These are phyloP conservation scores for Mortierella sp. DNA, from an alignment of 371 early-diverging fungal genomes.

Conservation along the genomic window DNA sequence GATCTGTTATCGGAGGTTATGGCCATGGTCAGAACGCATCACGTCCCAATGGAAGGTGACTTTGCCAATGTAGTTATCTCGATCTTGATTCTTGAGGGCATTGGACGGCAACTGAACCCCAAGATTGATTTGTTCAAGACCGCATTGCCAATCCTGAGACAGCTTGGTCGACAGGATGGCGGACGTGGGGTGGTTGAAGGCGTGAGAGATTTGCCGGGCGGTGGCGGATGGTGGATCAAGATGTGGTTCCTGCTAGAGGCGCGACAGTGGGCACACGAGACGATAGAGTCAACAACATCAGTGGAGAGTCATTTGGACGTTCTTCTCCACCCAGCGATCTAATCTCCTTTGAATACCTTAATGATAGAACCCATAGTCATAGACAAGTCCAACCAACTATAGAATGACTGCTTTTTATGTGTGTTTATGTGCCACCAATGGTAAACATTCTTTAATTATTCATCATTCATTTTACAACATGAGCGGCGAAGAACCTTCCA, in stretches of 20 bases:
- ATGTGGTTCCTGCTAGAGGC: slow-evolving; percentile 86
- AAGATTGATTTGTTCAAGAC: slow-evolving; percentile 91
- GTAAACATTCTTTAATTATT: not conserved
- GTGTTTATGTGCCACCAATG: not conserved
- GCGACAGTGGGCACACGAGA: slow-evolving; percentile 69
- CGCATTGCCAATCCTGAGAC: slow-evolving; percentile 82
- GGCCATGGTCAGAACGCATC: slow-evolving; percentile 89
- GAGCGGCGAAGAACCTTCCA: slow-evolving; percentile 15
- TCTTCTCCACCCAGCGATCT: slow-evolving; percentile 50
- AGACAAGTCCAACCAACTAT: not conserved
- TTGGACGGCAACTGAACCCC: slow-evolving; percentile 91
- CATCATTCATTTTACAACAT: slow-evolving; percentile 11
- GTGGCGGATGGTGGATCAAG: slow-evolving; percentile 69
- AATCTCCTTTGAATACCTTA: not conserved
- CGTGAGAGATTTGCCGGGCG: slow-evolving; percentile 64
- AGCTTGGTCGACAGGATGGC: slow-evolving; percentile 70
- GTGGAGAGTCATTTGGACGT: slow-evolving; percentile 51
- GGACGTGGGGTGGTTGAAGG: slow-evolving; percentile 67
- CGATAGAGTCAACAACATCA: slow-evolving; percentile 42
- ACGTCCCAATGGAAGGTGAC: slow-evolving; percentile 93
- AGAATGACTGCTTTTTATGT: not conserved
- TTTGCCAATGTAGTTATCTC: slow-evolving; percentile 94
- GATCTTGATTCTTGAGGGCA: slow-evolving; percentile 93
- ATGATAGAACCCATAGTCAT: not conserved
- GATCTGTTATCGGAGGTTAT: slow-evolving; percentile 85